A percentile compares a stretch with the other conserved stretches of the same genome.
Conservation (phyloP, 2,329 filamentous ascomycete species). For the Pseudogymnoascus pannorum region DNA sequence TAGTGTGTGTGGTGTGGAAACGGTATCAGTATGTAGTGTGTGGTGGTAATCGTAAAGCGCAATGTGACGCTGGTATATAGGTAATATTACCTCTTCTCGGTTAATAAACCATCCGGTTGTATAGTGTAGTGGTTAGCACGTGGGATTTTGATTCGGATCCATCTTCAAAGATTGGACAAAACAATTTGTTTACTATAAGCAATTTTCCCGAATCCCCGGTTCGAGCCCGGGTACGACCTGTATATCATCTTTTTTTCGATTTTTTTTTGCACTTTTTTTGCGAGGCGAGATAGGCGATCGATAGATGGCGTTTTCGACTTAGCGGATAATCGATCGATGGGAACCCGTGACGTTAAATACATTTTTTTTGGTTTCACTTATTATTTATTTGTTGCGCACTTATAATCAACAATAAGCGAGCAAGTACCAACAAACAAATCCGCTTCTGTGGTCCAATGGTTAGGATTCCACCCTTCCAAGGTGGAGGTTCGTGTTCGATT, state of each 20-base stretch:
- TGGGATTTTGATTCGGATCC: constrained; percentile 3
- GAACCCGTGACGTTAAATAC: too few relatives aligned
- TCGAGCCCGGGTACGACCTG: constrained; percentile 3
- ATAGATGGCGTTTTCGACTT: too few relatives aligned
- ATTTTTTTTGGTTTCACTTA: neutral
- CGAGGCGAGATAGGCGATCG: too few relatives aligned
- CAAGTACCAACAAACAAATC: neutral
- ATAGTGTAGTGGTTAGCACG: constrained; percentile 5
- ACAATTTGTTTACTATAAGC: constrained; percentile 1
- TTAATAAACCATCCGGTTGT: too few relatives aligned
- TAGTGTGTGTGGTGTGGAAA: too few relatives aligned
- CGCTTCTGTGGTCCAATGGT: constrained; percentile 5
- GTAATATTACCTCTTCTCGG: too few relatives aligned
- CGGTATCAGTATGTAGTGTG: too few relatives aligned
- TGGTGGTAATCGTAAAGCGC: too few relatives aligned
- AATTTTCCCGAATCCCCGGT: constrained; percentile 5
- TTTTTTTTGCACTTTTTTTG: neutral
- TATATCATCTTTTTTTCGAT: too few relatives aligned
- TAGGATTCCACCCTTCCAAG: constrained; percentile 13
- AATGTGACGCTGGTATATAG: too few relatives aligned
- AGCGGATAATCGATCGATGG: too few relatives aligned
- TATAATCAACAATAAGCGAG: neutral
- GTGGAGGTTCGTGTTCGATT: constrained; percentile 10
- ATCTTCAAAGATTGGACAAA: neutral
- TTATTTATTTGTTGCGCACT: neutral